Evolutionary conservation across 2,329 filamentous ascomycete genomes (phyloP).

Genomic region (Aplosporella prunicola): DNA sequence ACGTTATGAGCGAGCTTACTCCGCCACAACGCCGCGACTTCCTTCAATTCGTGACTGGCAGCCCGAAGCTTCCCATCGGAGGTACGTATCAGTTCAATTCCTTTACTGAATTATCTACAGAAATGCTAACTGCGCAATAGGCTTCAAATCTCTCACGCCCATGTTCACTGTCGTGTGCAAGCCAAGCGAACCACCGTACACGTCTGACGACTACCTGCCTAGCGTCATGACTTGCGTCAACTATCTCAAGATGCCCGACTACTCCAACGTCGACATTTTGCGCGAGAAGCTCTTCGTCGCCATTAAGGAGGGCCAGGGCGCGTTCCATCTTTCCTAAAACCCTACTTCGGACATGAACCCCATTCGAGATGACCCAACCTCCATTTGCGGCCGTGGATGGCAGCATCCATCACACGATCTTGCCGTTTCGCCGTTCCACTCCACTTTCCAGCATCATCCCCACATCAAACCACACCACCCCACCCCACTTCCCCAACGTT

Average conservation of each 20-base stretch:
- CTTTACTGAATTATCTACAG: background rate
- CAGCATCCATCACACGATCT: too few species aligned
- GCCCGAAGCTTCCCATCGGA: slow-evolving; percentile 94
- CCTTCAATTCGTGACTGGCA: slow-evolving; percentile 94
- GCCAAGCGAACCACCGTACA: slow-evolving; percentile 88
- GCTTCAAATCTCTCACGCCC: slow-evolving; percentile 91
- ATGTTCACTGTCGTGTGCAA: slow-evolving; percentile 99
- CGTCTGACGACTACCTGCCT: slow-evolving; percentile 94
- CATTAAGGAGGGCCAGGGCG: slow-evolving; percentile 91
- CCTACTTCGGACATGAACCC: too few species aligned
- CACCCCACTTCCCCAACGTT: too few species aligned
- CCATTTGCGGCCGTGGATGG: too few species aligned
- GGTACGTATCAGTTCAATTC: slow-evolving; percentile 48
- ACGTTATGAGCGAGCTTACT: slow-evolving; percentile 84
- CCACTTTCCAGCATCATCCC: too few species aligned
- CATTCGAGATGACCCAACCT: too few species aligned
- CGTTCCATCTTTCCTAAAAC: slow-evolving; percentile 81
- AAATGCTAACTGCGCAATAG: slow-evolving; percentile 36
- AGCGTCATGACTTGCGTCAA: slow-evolving; percentile 99
- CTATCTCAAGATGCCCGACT: slow-evolving; percentile 95
- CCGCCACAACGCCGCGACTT: slow-evolving; percentile 76
- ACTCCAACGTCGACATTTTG: slow-evolving; percentile 68
- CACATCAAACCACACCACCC: too few species aligned
- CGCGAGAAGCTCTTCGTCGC: slow-evolving; percentile 71
- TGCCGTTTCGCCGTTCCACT: too few species aligned